Percentiles rank a stretch among this genome's conserved stretches.
phyloP scores from a whole-genome alignment of 108 stramenopile genomes.

The Mediolabrus comicus region DNA sequence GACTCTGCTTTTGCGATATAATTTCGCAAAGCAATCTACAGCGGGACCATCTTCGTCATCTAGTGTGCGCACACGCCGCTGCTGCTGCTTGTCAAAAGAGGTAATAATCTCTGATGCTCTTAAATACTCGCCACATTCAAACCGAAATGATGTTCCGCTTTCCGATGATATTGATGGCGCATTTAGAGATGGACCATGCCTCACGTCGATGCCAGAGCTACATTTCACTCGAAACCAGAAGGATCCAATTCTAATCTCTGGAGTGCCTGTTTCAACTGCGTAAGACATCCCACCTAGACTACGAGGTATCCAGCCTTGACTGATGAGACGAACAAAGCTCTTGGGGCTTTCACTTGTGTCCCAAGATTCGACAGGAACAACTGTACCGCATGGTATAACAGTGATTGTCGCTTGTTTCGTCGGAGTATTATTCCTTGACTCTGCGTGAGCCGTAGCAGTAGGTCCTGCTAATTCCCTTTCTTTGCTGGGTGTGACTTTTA shows the following conservation, averaged over 20 bases:
- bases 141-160: conserved; percentile 65
- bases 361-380: conserved; percentile 68
- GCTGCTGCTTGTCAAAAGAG: conserved; percentile 38
- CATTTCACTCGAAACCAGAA: conserved; percentile 84
- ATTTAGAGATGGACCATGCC: conserved; percentile 70
- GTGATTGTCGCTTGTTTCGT: conserved; percentile 3
- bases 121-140: conserved; percentile 89
- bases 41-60: conserved; percentile 2
- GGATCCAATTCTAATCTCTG: conserved; percentile 75
- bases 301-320: conserved; percentile 84
- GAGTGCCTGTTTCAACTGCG: conserved; percentile 39
- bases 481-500: conserved; percentile 39
- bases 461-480: conserved; percentile 18
- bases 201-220: conserved; percentile 64
- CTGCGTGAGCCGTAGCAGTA: background rate
- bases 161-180: conserved; percentile 73
- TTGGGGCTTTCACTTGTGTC: conserved; percentile 11
- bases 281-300: conserved; percentile 19
- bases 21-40: conserved; percentile 77
- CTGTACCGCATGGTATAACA: conserved; percentile 70
- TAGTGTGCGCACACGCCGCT: background rate
- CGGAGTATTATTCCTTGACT: background rate
- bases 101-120: conserved; percentile 82
- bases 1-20: conserved; percentile 70
- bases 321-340: conserved; percentile 65